Conservation (phyloP, 768 basidiomycete genomes). For the Piloderma croceum region DNA sequence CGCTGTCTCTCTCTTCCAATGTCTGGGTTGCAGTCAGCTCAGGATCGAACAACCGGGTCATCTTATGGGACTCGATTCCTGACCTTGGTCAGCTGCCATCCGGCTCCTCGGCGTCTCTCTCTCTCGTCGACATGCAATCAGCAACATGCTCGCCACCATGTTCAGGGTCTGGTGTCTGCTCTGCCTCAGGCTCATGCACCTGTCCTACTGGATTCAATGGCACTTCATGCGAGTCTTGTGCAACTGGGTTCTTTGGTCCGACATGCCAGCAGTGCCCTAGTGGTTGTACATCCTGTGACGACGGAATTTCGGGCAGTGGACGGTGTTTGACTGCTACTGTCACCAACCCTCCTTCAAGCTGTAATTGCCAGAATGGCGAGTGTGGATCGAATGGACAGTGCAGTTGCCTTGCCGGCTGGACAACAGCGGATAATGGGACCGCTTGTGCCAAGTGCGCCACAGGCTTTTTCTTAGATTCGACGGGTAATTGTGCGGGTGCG, state of each 20-base stretch:
- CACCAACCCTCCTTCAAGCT: slow-evolving; percentile 53
- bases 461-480: slow-evolving; percentile 69
- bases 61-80: slow-evolving; percentile 77
- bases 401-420: slow-evolving; percentile 74
- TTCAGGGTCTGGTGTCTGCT: slow-evolving; percentile 67
- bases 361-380: slow-evolving; percentile 79
- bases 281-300: slow-evolving; percentile 67
- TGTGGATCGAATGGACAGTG: slow-evolving; percentile 69
- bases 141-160: slow-evolving; percentile 72
- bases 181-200: slow-evolving; percentile 60
- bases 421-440: slow-evolving; percentile 62
- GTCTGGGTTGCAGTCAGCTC: slow-evolving; percentile 63
- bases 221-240: slow-evolving; percentile 73
- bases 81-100: slow-evolving; percentile 66
- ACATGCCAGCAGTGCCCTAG: slow-evolving; percentile 64
- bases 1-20: slow-evolving; percentile 63
- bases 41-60: slow-evolving; percentile 50
- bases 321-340: slow-evolving; percentile 53
- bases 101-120: slow-evolving; percentile 41
- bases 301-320: slow-evolving; percentile 75
- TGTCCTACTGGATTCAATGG: slow-evolving; percentile 77
- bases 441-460: slow-evolving; percentile 67
- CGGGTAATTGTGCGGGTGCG: slow-evolving; percentile 62
- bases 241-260: slow-evolving; percentile 69
- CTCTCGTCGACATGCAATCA: slow-evolving; percentile 68